Evolutionary conservation across 139 green algal genomes (phyloP).

Genomic region (Marvania coccoides): DNA sequence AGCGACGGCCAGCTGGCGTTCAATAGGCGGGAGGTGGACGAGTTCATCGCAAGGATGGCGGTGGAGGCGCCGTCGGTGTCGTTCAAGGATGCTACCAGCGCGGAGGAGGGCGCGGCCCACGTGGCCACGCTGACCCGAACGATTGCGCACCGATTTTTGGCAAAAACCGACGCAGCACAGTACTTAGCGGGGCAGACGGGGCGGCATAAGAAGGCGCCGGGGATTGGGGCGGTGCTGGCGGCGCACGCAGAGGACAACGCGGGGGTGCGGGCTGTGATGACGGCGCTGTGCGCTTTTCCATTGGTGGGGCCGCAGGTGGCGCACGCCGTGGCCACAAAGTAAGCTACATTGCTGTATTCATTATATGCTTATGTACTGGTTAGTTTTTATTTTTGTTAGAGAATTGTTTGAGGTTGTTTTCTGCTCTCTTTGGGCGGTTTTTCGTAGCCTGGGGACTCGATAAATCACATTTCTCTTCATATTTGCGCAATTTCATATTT

Average conservation of each 20-base stretch:
- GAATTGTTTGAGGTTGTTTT: too few species aligned
- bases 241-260: not conserved
- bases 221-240: not conserved
- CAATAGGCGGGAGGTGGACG: not conserved
- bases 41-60: conserved; percentile 13
- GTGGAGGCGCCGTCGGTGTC: conserved; percentile 3
- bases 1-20: not conserved
- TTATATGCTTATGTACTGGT: too few species aligned
- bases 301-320: conserved; percentile 10
- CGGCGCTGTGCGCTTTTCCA: conserved; percentile 3
- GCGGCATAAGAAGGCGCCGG: not conserved
- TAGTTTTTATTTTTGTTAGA: too few species aligned
- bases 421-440: too few species aligned
- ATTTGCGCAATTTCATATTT: too few species aligned
- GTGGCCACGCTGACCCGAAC: conserved; percentile 9
- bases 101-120: conserved; percentile 9
- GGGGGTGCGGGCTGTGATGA: not conserved
- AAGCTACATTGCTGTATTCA: too few species aligned
- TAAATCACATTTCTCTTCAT: too few species aligned
- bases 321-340: conserved; percentile 13
- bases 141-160: conserved; percentile 8
- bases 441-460: too few species aligned
- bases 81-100: not conserved
- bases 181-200: not conserved
- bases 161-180: conserved; percentile 2